Evolutionary conservation across 306 rosid species (phyloP).

Genomic region (Acacia melanoxylon): DNA sequence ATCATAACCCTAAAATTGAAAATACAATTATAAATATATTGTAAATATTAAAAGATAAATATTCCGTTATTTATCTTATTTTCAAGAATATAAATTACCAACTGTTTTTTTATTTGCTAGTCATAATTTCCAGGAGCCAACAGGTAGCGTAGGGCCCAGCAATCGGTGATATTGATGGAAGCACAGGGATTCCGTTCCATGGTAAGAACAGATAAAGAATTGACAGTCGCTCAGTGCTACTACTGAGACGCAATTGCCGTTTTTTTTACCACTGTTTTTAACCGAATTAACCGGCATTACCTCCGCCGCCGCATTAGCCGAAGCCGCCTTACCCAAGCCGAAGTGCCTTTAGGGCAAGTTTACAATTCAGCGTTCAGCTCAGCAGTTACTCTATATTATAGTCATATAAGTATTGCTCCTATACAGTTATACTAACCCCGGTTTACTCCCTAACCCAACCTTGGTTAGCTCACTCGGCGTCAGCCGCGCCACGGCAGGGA

Average conservation of each 20-base stretch:
- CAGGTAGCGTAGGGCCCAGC: no score
- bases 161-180: not conserved
- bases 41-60: no score
- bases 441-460: constrained; percentile 33
- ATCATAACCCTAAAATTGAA: no score
- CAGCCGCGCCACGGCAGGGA: constrained; percentile 39
- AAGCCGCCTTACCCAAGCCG: constrained; percentile 1
- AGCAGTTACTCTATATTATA: not conserved
- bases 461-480: constrained; percentile 35
- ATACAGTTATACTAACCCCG: not conserved
- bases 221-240: not conserved
- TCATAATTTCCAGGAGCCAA: no score
- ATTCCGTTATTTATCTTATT: no score
- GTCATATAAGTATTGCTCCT: not conserved
- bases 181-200: not conserved
- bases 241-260: not conserved
- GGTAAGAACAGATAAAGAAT: not conserved
- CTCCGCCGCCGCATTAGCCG: constrained; percentile 2
- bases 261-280: constrained; percentile 7
- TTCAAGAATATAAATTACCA: no score
- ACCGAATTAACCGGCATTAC: constrained; percentile 31
- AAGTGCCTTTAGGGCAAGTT: not conserved
- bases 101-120: no score
- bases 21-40: no score
- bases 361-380: not conserved